These are phyloP conservation scores for Wickerhamomyces queroliae DNA, from an alignment of 805 yeast genomes.

Conservation along the genomic window DNA sequence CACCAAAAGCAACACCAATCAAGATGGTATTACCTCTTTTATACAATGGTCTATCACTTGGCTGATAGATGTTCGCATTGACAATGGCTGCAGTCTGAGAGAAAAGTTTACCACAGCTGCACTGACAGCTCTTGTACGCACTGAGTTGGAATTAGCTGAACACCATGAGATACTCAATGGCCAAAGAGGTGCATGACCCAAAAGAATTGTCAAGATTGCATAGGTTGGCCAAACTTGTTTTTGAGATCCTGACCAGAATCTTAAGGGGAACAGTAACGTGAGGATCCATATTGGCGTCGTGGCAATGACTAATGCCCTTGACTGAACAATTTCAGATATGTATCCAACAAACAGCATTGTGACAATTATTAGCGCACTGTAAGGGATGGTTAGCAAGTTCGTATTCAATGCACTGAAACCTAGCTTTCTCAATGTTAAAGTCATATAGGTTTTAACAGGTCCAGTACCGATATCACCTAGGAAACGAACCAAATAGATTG, in stretches of 20 bases:
- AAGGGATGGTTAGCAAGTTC: constrained; percentile 46
- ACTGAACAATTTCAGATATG: constrained; percentile 27
- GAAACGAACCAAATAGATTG: constrained; percentile 43
- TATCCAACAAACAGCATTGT: constrained; percentile 29
- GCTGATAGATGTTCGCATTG: constrained; percentile 50
- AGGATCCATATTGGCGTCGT: constrained; percentile 26
- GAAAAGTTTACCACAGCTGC: constrained; percentile 58
- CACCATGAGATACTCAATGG: constrained; percentile 28
- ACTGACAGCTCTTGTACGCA: constrained; percentile 52
- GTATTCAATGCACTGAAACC: constrained; percentile 47
- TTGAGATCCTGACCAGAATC: constrained; percentile 31
- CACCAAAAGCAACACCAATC: constrained; percentile 26
- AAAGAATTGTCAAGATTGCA: constrained; percentile 26
- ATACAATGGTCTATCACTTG: constrained; percentile 52
- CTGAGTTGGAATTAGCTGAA: constrained; percentile 54
- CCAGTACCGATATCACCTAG: constrained; percentile 29
- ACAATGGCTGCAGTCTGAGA: constrained; percentile 51
- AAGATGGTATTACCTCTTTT: constrained; percentile 45
- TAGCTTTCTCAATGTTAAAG: constrained; percentile 37
- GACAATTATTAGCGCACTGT: constrained; percentile 31
- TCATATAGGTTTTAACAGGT: constrained; percentile 34
- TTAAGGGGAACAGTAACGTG: constrained; percentile 24
- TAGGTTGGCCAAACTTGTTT: constrained; percentile 22
- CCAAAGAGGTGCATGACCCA: neutral
- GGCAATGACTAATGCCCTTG: constrained; percentile 22